phyloP scores from a whole-genome alignment of 2,329 filamentous ascomycete genomes.

The Botrytis pseudocinerea region DNA sequence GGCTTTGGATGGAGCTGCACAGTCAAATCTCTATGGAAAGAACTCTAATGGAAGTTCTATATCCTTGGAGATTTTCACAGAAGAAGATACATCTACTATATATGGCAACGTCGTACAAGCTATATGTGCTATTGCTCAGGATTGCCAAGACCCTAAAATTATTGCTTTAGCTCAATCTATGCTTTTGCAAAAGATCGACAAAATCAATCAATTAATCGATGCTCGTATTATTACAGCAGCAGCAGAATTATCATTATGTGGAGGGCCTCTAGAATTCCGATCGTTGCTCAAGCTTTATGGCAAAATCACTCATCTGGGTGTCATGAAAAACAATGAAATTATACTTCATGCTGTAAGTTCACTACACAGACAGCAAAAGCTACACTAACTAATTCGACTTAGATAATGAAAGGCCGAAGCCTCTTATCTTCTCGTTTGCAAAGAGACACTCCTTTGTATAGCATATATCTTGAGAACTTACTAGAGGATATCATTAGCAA shows the following conservation, averaged over 20 bases:
- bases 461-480: conserved; percentile 80
- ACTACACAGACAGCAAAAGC: conserved; percentile 1
- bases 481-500: conserved; percentile 87
- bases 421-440: conserved; percentile 71
- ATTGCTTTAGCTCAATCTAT: conserved; percentile 91
- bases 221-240: conserved; percentile 82
- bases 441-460: conserved; percentile 72
- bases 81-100: conserved; percentile 75
- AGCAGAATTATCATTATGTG: conserved; percentile 73
- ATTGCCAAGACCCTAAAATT: conserved; percentile 85
- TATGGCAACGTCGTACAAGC: conserved; percentile 92
- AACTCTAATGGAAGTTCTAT: conserved; percentile 73
- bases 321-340: conserved; percentile 65
- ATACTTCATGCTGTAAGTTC: conserved; percentile 69
- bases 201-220: conserved; percentile 78
- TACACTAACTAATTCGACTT: conserved; percentile 12
- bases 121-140: conserved; percentile 84
- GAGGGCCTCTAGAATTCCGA: conserved; percentile 79
- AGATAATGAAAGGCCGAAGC: conserved; percentile 76
- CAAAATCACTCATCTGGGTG: conserved; percentile 70
- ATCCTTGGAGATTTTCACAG: conserved; percentile 71
- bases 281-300: conserved; percentile 82
- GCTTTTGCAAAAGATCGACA: conserved; percentile 91
- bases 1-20: conserved; percentile 49
- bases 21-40: conserved; percentile 53